phyloP scores from a whole-genome alignment of 2,329 filamentous ascomycete species.

The Botrytis paeoniae region DNA sequence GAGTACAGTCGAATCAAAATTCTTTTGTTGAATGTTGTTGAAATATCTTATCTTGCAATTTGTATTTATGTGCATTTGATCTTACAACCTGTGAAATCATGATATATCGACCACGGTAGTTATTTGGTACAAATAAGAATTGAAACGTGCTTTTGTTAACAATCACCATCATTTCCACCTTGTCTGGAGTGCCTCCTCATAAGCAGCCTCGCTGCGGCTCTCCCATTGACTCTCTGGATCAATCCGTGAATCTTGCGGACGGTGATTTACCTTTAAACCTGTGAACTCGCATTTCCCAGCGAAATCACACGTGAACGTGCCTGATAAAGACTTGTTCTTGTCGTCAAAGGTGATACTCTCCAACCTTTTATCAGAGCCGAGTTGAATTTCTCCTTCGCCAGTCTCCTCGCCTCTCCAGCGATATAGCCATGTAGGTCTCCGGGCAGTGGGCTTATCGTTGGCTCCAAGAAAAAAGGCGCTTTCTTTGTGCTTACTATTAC shows the following conservation, averaged over 20 bases:
- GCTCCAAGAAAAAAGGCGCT: constrained; percentile 20
- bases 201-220: constrained; percentile 20
- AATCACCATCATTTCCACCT: constrained; percentile 19
- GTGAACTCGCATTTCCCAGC: constrained; percentile 23
- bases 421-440: constrained; percentile 25
- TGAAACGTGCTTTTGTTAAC: background rate
- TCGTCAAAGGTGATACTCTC: constrained; percentile 24
- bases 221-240: constrained; percentile 24
- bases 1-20: background rate
- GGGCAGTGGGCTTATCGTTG: constrained; percentile 25
- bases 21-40: background rate
- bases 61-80: background rate
- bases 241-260: constrained; percentile 5
- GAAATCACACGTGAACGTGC: constrained; percentile 21
- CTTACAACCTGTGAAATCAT: background rate
- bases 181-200: constrained; percentile 18
- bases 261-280: constrained; percentile 16
- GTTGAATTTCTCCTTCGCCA: constrained; percentile 26
- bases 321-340: constrained; percentile 23
- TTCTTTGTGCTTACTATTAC: constrained; percentile 14
- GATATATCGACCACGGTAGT: background rate
- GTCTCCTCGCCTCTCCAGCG: constrained; percentile 28
- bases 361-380: constrained; percentile 20
- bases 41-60: background rate
- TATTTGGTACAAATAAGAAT: background rate